Evolutionary conservation across 192 early-diverging fungal genomes (phyloP), one percentile per base, ranked within the genome.

Genomic region (Rhizophagus clarus): DNA sequence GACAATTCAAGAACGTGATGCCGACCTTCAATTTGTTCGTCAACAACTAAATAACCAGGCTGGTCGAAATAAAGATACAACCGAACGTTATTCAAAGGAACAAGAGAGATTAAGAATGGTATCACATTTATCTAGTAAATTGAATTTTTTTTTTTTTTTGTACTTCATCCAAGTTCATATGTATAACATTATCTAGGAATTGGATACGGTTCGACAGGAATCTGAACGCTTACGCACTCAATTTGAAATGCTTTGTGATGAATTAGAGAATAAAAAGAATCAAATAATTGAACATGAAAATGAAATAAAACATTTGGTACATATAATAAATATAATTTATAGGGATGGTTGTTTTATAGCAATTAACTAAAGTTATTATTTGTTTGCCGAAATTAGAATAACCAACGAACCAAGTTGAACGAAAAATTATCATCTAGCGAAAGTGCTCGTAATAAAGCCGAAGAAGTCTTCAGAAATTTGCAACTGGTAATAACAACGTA

Each of bases 281-380:
- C 73, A 80, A 2, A 74, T 83, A 29, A 66, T 81, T 60, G 76
- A 82, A 47, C 62, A 78, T 60, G 80, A 81, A 28, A 34, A 83
- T 34, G 85, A 86, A 66, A 80, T 86, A 9, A 83, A 86, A 75
- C 85, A 83, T 34, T 67, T 83, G 81, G 84, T 83, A 82, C 31
- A 74, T 76, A 28, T 62, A 17, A 28, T 26, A 10, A 26, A 37
- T 32, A n/a, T 37, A 32, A 2, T 63, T 8, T 61, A 24, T 72
- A 72, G 10, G 32, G 14, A 3, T 40, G 37, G 5, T 40, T 40
- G 4, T 56, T 56, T 56, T 56, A 10, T 12, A 45, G 42, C 14
- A 56, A 56, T 22, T 72, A 40, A 24, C 42, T 10, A 10, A 51
- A 15, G 1, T 14, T 17, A 8, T 3, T 37, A 17, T 14, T 24